Percentiles rank a stretch among this genome's conserved stretches.
Conservation (phyloP, 805 yeast genomes). For the Kodamaea laetipori region DNA sequence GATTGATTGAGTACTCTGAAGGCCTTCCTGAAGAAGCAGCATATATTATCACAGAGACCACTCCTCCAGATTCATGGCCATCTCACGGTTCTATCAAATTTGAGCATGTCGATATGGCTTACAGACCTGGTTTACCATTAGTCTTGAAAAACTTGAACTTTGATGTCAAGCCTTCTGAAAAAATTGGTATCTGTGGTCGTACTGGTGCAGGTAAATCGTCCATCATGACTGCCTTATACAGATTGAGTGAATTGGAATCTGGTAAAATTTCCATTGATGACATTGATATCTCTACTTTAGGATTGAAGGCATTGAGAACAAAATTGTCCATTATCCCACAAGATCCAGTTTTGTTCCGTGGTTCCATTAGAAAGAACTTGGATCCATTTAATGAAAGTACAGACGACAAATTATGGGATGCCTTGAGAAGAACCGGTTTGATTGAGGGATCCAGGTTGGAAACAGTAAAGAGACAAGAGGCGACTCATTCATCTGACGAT, state of each 20-base stretch:
- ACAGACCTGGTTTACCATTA: slow-evolving; percentile 61
- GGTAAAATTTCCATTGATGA: slow-evolving; percentile 62
- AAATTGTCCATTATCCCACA: slow-evolving; percentile 70
- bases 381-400: slow-evolving; percentile 59
- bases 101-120: slow-evolving; percentile 51
- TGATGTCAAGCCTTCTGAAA: slow-evolving; percentile 57
- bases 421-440: slow-evolving; percentile 58
- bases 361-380: slow-evolving; percentile 57
- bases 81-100: slow-evolving; percentile 50
- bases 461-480: slow-evolving; percentile 21
- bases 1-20: slow-evolving; percentile 63
- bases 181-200: slow-evolving; percentile 85
- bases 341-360: slow-evolving; percentile 67
- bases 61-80: slow-evolving; percentile 55
- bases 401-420: slow-evolving; percentile 60
- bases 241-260: slow-evolving; percentile 51
- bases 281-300: slow-evolving; percentile 54
- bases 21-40: slow-evolving; percentile 70
- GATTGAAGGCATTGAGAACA: slow-evolving; percentile 56
- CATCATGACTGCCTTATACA: slow-evolving; percentile 63
- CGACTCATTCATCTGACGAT: slow-evolving; percentile 8
- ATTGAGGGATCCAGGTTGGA: slow-evolving; percentile 39
- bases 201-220: slow-evolving; percentile 86
- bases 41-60: slow-evolving; percentile 46
- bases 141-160: slow-evolving; percentile 52